Base-by-base conservation (phyloP, 305 asterid species). In the Solanum hybrid region DNA sequence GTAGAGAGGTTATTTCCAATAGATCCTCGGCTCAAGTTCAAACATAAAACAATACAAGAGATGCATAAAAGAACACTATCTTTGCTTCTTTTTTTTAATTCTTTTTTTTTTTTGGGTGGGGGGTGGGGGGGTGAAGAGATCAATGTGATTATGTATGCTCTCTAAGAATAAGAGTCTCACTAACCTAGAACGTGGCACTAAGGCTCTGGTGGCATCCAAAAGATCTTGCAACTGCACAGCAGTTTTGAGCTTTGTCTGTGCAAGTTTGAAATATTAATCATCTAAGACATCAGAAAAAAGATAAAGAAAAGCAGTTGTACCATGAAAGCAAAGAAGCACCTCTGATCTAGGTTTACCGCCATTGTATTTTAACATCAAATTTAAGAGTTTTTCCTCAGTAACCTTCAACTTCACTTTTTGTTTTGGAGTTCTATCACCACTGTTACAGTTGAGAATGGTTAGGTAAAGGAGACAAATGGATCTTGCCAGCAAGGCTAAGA, bases 351-450 rank as follows among this genome's bases (percentile, higher is more conserved):
- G 97, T 90, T 94, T 95, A 79, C 99, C 98, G 6, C 98, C 98
- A 89, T 96, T 96, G 91, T 98, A 96, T 92, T 98, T 96, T 82
- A 98, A 92, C 99, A 98, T 98, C 95, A 98, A 92, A 94, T 96
- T 98, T 90, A 98, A 90, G 91, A 97, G 97, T 90, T 95, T 97
- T 90, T 97, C 99, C 94, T 97, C 99, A 0, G 99, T 97, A 90
- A 96, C 99, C 93, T 93, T 94, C 96, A 97, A 90, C 94, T 97
- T 97, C 94, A 97, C 99, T 89, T 97, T 98, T 94, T 97, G 99
- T 90, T 97, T 97, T 37, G 99, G 99, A 92, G 99, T 98, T 94
- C 99, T 97, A 91, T 98, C 99, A 73, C 99, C 99, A 92, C 99
- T 98, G 98, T 85, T 72, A 89, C 90, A 88, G 73, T 88, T 78